Base-by-base conservation (phyloP, 2,329 filamentous ascomycete species). In the Colletotrichum salicis region DNA sequence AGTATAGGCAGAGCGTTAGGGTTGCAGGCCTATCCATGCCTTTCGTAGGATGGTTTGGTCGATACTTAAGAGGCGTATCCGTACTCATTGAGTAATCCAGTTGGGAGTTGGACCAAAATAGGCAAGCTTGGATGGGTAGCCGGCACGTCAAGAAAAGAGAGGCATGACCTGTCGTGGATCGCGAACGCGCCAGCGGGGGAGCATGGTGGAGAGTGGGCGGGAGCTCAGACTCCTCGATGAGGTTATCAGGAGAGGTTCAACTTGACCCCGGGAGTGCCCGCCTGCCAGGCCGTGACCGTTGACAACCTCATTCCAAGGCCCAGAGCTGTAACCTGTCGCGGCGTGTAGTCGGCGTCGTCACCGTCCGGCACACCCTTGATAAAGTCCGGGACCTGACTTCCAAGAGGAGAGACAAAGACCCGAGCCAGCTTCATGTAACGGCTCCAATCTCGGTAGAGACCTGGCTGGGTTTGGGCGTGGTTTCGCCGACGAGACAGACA, bases 91-190 rank as follows among this genome's bases (percentile, higher is more conserved):
- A 24, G 33, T 24, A 29, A 29, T 48, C 5, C 22, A n/a, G 27
- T n/a, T 51, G 11, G 15, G 35, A 22, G 45, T n/a, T 37, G 11
- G n/a, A 22, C 54, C 27, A 48, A 64, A 68, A 19, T 48, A 60
- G 54, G 37, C 24, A 69, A 71, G 69, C 51, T 24, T 45, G 55
- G 27, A 55, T 64, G 33, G 35, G 22, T 60, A 48, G 59, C 55
- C 51, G 35, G 55, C 52, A 58, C n/a, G 45, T 63, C 31, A 37
- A 55, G 69, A 51, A 13, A 37, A 67, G 24, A 57, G 48, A 71
- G 65, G 65, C 59, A 71, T 60, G 45, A 63, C 58, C 31, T 45
- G 58, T 11, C 69, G 52, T 54, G 69, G 58, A 68, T 62, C 68
- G 48, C 61, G 35, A 67, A 57, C 11, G 15, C 59, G 29, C 54